Base-by-base conservation (phyloP, 2,329 filamentous ascomycete species). In the Calonectria pseudoreteaudii region DNA sequence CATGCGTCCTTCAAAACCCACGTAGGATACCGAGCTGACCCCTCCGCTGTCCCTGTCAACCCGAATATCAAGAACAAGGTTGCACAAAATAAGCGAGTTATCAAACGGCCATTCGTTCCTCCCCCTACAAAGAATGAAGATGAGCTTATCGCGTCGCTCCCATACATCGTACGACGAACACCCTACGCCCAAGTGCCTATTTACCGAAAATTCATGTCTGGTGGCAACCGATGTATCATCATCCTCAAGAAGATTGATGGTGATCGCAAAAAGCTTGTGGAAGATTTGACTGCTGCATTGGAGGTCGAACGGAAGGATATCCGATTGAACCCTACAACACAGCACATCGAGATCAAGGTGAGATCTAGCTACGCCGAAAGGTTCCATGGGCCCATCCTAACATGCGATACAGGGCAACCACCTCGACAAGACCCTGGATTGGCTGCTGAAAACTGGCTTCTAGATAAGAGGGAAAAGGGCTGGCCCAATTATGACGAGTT, bases 211-310 rank as follows among this genome's bases (percentile, higher is more conserved):
- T 87, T 86, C 76, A 96, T 94, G 86, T 89, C 91, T 16, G 95
- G 95, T 67, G 94, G 95, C 18, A 97, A 94, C 77, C 88, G 92
- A 81, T 91, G 92, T 80, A 85, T 94, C 80, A 97, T 96, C 7
- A 85, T 91, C 71, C 86, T 99, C 70, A 94, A 95, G 83, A 95
- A 94, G 85, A 90, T 96, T 65, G 92, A 95, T 71, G 97, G 97
- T 20, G 90, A 98, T 82, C 81, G 92, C 65, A 84, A 87, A 38
- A 89, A 87, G 4, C 83, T 98, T 76, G 88, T 91, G 74, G 84
- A 89, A 44, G 93, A 95, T 78, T 82, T 98, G 71, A 86, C 88
- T 47, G 81, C 85, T 26, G 89, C 88, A 14, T 83, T 98, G 74
- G 85, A 87, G 1, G 81, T 96, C 52, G 84, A 89, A 30, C 82